Percentiles rank a stretch among this genome's conserved stretches.
These are phyloP conservation scores for Marasmius tenuissimus DNA, from an alignment of 1,284 basidiomycete genomes.

Conservation along the genomic window DNA sequence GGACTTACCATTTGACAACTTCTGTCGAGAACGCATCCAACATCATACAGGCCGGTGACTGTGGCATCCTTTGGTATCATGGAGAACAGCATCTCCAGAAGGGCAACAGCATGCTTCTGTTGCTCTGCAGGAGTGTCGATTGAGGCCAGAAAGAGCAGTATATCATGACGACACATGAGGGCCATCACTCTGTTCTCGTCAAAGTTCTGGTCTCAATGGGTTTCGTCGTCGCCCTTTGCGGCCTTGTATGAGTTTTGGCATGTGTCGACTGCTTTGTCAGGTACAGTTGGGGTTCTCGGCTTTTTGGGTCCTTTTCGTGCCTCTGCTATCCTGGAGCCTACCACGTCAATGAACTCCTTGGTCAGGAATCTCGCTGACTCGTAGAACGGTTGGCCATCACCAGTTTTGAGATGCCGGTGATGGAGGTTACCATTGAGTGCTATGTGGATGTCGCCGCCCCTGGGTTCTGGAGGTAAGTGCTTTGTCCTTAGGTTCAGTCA, in stretches of 20 bases:
- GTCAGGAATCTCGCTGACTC: not conserved
- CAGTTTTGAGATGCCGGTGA: too few species aligned
- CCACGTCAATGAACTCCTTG: not conserved
- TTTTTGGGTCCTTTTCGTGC: not conserved
- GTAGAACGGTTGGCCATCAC: too few species aligned
- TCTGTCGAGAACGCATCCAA: constrained; percentile 38
- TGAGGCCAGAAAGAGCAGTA: constrained; percentile 35
- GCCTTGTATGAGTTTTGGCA: too few species aligned
- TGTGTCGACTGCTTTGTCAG: too few species aligned
- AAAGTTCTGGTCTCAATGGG: too few species aligned
- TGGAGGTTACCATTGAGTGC: too few species aligned
- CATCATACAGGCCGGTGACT: too few species aligned
- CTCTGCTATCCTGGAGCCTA: not conserved
- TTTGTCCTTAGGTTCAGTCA: too few species aligned
- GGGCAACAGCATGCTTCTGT: constrained; percentile 36
- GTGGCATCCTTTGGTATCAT: constrained; percentile 29
- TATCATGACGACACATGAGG: constrained; percentile 30
- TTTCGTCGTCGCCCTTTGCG: too few species aligned
- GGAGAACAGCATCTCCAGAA: constrained; percentile 29
- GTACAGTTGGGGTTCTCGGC: not conserved
- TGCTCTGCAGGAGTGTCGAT: constrained; percentile 42
- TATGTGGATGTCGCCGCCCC: too few species aligned
- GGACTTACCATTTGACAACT: constrained; percentile 27
- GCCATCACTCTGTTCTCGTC: too few species aligned
- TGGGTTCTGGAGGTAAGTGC: too few species aligned